Base-by-base conservation (phyloP, 345 rosid species). In the Salix brachista region DNA sequence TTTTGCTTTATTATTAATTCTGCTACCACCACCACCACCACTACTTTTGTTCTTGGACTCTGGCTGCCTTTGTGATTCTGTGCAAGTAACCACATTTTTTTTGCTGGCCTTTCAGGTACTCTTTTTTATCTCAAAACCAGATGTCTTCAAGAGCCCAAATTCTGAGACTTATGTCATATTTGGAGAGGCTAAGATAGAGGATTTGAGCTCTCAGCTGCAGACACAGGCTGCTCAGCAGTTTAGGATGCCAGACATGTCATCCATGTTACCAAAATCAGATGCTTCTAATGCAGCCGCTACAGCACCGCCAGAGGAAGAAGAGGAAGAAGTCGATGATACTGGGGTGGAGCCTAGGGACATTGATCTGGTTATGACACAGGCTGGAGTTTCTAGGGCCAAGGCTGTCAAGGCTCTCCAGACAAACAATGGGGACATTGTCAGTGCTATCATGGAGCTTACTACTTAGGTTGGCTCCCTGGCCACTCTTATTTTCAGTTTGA, bases 181-280 rank as follows among this genome's bases (percentile, higher is more conserved):
- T 32, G 97, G 93, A 19, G 98, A 93, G 88, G 98, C 97, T 48
- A 93, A 91, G 92, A 89, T 93, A 44, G 98, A 93, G 84, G 95
- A 93, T 78, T 80, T 91, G 89, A 91, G 98, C 87, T 90, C 98
- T 32, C 97, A 93, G 88, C 88, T 93, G 80, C 97, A 90, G 85
- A 84, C 91, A 37, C 97, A 93, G 84, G 98, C 97, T 58, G 97
- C 97, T 37, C 95, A 91, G 81, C 97, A 91, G 77, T 92, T 92
- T 82, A 86, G 90, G 86, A 85, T 90, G 92, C 97, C 97, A 8
- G 95, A 92, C 39, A 81, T 78, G 79, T 82, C 89, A 65, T 89
- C 95, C 3, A 80, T 89, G 39, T 41, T 83, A 37, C 88, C 90
- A 12, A 92, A 91, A 80, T 82, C 92, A 0, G 97, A 88, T 69